Base-by-base conservation (phyloP, 305 asterid genomes). In the Plantago rigida region DNA sequence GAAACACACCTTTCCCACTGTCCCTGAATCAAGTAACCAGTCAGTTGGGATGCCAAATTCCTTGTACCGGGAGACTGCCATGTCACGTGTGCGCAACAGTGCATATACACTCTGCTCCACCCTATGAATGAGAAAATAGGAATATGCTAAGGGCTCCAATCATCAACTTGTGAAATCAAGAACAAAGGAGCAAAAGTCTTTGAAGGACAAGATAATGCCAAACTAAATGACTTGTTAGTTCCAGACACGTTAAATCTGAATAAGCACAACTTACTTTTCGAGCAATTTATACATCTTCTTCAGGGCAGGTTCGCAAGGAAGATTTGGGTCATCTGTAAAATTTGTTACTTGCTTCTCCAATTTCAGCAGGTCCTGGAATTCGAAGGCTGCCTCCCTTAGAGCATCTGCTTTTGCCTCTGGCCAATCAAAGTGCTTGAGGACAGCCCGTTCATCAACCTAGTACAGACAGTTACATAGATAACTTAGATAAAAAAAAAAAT, bases 351-450 rank as follows among this genome's bases (percentile, higher is more conserved):
- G 89, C 77, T 79, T 84, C 81, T 89, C 99, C 65, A 93, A 79
- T 71, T 93, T 89, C 78, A 73, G 71, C 67, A 93, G 72, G 76
- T 93, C 97, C 67, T 89, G 99, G 74, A 85, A 93, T 73, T 87
- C 99, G 47, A 93, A 89, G 3, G 97, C 76, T 46, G 97, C 97
- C 70, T 93, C 99, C 72, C 99, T 78, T 46, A 93, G 70, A 53
- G 97, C 94, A 70, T 87, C 99, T 50, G 97, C 97, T 85, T 92
- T 92, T 48, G 89, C 89, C 75, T 89, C 99, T 56, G 99, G 99
- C 97, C 99, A 93, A 59, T 93, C 99, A 10, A 89, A 87, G 75
- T 89, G 99, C 85, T 93, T 93, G 46, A 93, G 82, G 49, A 87
- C 97, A 42, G 92, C 97, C 62, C 97, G 87, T 73, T 93, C 97